Base-by-base conservation (phyloP, 495 filamentous ascomycete species). In the Penicillium riverlandense region DNA sequence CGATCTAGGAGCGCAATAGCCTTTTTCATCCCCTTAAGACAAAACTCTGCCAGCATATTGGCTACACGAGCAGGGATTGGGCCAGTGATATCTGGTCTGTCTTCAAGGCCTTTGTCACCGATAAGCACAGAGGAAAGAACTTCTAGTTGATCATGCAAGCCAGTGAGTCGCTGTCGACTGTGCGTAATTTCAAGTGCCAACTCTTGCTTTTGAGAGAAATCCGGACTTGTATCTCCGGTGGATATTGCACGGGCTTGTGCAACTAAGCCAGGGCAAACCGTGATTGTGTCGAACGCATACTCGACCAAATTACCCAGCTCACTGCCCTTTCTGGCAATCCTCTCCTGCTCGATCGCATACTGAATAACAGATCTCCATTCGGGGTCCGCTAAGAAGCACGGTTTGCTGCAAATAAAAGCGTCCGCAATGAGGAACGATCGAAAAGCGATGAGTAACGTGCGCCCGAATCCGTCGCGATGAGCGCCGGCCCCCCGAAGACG, bases 381-480 rank as follows among this genome's bases (percentile, higher is more conserved):
- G 7, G 48, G 39, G 1, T 41, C 14, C 8, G 52, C 51, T 6
- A 65, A 35, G 41, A 65, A 65, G 27, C 58, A 65, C 1, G 60
- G 43, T 32, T 49, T 50, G 10, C 51, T 44, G 12, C 54, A 46
- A 3, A 50, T 37, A 10, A 57, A 54, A 1, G 60, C 38, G 16
- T 65, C 54, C 11, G 54, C 45, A n/a, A 67, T 22, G 8, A 65
- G 32, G 9, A 59, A 61, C 32, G 56, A 49, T 4, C 63, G 57
- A 47, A 53, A 62, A 22, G 57, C 52, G 12, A 53, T 38, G 27
- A 65, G 58, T 8, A 66, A 39, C 11, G 50, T 44, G 7, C 45
- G 46, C 1, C 57, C 57, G 33, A 65, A 58, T 6, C 60, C 63
- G 7, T 38, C 40, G 22, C 47, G 53, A 37, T 63, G 54, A 7